These are phyloP conservation scores for Macaranga tanarius DNA, from an alignment of 441 rosid species.

Conservation along the genomic window DNA sequence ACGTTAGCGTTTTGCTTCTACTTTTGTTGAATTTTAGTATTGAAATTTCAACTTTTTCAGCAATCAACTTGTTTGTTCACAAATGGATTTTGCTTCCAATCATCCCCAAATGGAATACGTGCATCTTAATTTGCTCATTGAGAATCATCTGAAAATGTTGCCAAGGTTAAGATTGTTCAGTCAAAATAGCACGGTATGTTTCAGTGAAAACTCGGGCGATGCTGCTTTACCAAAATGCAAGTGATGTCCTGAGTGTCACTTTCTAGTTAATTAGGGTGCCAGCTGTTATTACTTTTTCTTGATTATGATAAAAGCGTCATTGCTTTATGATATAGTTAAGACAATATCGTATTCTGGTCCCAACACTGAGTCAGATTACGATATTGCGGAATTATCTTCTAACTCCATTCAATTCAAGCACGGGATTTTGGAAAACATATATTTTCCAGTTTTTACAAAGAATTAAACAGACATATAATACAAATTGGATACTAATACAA, in stretches of 20 bases:
- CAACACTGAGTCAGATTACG: neutral
- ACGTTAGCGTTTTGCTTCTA: slow-evolving; percentile 9
- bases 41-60: slow-evolving; percentile 14
- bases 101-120: neutral
- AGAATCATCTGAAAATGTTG: neutral
- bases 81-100: neutral
- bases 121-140: neutral
- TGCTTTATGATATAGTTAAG: slow-evolving; percentile 7
- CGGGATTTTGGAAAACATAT: neutral
- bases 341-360: neutral
- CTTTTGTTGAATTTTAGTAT: slow-evolving; percentile 21
- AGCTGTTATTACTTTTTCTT: neutral
- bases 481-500: neutral
- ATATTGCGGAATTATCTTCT: neutral
- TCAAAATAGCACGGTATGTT: too few species aligned
- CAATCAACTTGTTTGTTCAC: neutral
- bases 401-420: neutral
- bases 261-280: neutral
- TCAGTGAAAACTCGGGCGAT: too few species aligned
- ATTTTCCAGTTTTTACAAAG: neutral
- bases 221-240: too few species aligned
- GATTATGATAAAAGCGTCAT: neutral
- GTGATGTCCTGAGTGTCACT: neutral
- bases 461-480: neutral
- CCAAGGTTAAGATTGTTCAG: neutral